phyloP scores from a whole-genome alignment of 352 stramenopile species.

The Pythium oligandrum region DNA sequence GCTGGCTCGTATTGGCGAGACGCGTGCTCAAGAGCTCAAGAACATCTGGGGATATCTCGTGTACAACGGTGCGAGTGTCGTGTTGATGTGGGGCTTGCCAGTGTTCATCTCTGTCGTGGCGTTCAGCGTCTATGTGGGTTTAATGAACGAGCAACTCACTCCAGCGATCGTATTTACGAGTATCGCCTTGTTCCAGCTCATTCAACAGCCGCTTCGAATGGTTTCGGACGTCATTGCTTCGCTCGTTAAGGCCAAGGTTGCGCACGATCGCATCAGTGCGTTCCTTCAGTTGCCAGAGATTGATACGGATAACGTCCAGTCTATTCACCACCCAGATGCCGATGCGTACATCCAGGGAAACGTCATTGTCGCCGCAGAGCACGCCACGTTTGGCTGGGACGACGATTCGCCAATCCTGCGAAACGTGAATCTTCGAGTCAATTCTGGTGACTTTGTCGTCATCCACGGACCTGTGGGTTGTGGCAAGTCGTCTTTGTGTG shows the following conservation, averaged over 20 bases:
- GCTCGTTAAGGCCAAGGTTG: slow-evolving; percentile 29
- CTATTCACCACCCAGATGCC: slow-evolving; percentile 2
- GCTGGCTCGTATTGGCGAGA: slow-evolving; percentile 38
- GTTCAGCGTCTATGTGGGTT: slow-evolving; percentile 31
- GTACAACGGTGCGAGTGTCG: slow-evolving; percentile 24
- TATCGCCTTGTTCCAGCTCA: slow-evolving; percentile 42
- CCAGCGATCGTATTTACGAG: slow-evolving; percentile 47
- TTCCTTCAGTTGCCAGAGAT: slow-evolving; percentile 47
- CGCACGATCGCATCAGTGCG: slow-evolving; percentile 19
- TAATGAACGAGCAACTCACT: slow-evolving; percentile 28
- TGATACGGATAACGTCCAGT: slow-evolving; percentile 8
- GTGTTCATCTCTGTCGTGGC: slow-evolving; percentile 41
- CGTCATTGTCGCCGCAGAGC: slow-evolving; percentile 25
- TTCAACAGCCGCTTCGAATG: slow-evolving; percentile 32
- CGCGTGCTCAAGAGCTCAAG: slow-evolving; percentile 27
- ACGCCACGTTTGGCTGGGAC: slow-evolving; percentile 31
- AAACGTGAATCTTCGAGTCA: slow-evolving; percentile 56
- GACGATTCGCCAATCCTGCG: no score
- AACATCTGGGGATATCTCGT: slow-evolving; percentile 25
- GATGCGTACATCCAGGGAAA: slow-evolving; percentile 10
- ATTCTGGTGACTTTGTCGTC: slow-evolving; percentile 71
- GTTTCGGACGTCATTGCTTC: slow-evolving; percentile 29
- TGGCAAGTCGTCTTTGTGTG: slow-evolving; percentile 91
- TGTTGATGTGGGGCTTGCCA: slow-evolving; percentile 38
- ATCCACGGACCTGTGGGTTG: slow-evolving; percentile 86